Evolutionary conservation across 257 asterid species (phyloP), one percentile per base, ranked within the genome.

Genomic region (Sherardia arvensis): DNA sequence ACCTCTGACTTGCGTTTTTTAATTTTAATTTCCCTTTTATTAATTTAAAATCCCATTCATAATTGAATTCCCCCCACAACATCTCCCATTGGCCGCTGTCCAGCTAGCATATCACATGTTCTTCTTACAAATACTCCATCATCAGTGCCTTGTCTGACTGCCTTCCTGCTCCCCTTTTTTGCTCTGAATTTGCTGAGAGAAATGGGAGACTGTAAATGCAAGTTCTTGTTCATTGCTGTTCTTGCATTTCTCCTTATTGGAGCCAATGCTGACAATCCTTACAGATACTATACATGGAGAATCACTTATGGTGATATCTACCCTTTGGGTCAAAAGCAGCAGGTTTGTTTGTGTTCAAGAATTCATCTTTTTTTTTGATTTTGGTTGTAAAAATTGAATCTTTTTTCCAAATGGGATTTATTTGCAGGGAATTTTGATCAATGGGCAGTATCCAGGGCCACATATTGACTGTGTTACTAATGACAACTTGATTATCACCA

Each of bases 401-500:
- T 62, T 68, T 68, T 51, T 30, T 47, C 1, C n/a, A n/a, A n/a
- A n/a, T 73, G 68, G 20, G 68, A 33, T n/a, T 15, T 65, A 33
- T n/a, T 15, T 65, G 83, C 88, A 92, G 99, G 99, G 89, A 5
- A 89, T 92, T 69, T 74, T 89, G 90, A 89, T 92, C 36, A 92
- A 92, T 69, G 96, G 95, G 56, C 95, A 87, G 86, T 92, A 89
- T 72, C 99, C 96, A n/a, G 99, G 97, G 65, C 99, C 99, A 67
- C 87, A 84, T 56, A 89, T 89, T 66, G 93, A 85, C 76, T 92
- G 97, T 65, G 91, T 89, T 54, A 92, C 97, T 20, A 92, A 92
- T 69, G 95, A 92, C 64, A 92, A 92, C 81, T 78, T 92, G 88
- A 80, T 92, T 76, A 87, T 92, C 81, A 92, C 80, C 76, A 93